Base-by-base conservation (phyloP, 1,139 yeast genomes). In the Debaryomyces nepalensis region DNA sequence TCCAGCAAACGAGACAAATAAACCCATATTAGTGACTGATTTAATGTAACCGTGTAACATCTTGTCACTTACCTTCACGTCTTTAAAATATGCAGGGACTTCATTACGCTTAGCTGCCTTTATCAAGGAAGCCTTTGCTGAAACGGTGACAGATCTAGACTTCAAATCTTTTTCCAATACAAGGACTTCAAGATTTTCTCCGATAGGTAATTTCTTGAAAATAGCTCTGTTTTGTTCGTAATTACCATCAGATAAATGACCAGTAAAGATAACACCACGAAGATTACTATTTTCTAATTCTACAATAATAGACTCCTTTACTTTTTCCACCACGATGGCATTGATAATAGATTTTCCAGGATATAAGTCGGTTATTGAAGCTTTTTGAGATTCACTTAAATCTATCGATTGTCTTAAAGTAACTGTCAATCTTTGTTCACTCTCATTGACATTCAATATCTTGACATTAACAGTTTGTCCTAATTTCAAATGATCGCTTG, bases 391-490 rank as follows among this genome's bases (percentile, higher is more conserved):
- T 18, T 66, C 67, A 11, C 82, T 71, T 21, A 79, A 62, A 37
- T 76, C 78, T 40, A 75, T 68, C 1, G 89, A 76, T 47, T 85
- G 80, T 59, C 86, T 80, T 55, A 95, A 84, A 36, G 96, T 83
- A 2, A 87, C 96, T 24, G 79, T 65, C 49, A 90, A 68, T 56
- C 84, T 79, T 33, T 77, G 70, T 24, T 70, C 69, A 11, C 75
- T 81, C 19, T 73, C 63, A 50, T 86, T 82, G 34, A 84, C 79
- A 30, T 72, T 68, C 35, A 84, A 57, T 21, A 93, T 70, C 52
- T 84, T 80, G 5, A 87, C 95, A 24, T 75, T 71, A 33, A 93
- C 84, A 4, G 97, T 85, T 66, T 93, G 99, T 3, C 97, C 97
- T 18, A 87, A 58, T 50, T 81, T 82, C 55, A 91, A 76, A 61